These are phyloP conservation scores for Tetrahymena borealis DNA, from an alignment of 73 alveolate species.

Conservation along the genomic window DNA sequence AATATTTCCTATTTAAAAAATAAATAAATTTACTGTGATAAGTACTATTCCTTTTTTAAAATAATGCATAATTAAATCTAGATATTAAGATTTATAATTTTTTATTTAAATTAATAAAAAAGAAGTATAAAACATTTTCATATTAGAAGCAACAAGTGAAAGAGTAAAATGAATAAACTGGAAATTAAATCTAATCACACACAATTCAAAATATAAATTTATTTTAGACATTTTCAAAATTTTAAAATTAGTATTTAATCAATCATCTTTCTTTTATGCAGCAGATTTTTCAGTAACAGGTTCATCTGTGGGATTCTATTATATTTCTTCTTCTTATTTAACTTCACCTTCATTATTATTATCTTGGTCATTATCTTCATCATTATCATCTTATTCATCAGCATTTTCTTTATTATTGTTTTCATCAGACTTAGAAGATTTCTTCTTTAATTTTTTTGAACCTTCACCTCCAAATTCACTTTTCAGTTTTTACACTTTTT, in stretches of 20 bases:
- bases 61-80: too few species aligned
- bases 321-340: neutral
- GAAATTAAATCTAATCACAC: too few species aligned
- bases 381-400: neutral
- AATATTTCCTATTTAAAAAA: too few species aligned
- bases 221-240: neutral
- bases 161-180: too few species aligned
- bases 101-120: too few species aligned
- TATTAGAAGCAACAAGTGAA: too few species aligned
- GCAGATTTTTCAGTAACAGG: neutral
- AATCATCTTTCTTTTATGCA: neutral
- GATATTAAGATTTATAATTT: too few species aligned
- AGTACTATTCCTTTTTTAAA: too few species aligned
- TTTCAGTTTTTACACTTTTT: neutral
- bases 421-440: too few species aligned
- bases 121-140: too few species aligned
- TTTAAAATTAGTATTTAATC: neutral
- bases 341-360: neutral
- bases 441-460: neutral
- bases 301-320: neutral
- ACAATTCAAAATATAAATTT: neutral
- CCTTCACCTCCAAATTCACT: neutral
- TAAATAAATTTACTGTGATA: too few species aligned
- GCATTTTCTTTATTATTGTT: neutral
- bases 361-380: neutral